These are phyloP conservation scores for Cordyceps fumosorosea DNA, from an alignment of 2,329 filamentous ascomycete species.

Conservation along the genomic window DNA sequence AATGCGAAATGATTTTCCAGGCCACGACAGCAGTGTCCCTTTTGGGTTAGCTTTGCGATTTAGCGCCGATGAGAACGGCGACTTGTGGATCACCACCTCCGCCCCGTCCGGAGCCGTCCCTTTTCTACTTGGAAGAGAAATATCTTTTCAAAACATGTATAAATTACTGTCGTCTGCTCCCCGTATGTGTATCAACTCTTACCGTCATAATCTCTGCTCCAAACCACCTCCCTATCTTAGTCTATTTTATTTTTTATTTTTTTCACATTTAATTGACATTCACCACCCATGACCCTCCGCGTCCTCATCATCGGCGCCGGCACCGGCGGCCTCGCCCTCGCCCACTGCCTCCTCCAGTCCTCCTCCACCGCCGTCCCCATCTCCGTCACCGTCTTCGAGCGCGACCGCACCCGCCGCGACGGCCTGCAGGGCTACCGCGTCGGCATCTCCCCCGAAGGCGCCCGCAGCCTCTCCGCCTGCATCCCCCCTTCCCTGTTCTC, in stretches of 20 bases:
- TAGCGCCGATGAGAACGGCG: slow-evolving; percentile 7
- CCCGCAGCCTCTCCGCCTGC: slow-evolving; percentile 14
- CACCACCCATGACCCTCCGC: slow-evolving; percentile 3
- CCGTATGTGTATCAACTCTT: neutral
- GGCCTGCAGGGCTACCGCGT: slow-evolving; percentile 19
- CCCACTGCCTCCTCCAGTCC: slow-evolving; percentile 15
- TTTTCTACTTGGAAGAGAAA: neutral
- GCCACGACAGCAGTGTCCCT: neutral
- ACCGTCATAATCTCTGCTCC: neutral
- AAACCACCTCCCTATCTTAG: too few relatives aligned
- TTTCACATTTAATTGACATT: neutral
- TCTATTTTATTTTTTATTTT: neutral
- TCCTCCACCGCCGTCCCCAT: slow-evolving; percentile 4
- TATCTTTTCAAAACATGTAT: neutral
- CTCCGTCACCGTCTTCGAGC: slow-evolving; percentile 16
- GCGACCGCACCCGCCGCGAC: slow-evolving; percentile 15
- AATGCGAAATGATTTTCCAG: neutral
- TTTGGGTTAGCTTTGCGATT: slow-evolving; percentile 12
- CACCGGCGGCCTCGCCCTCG: slow-evolving; percentile 16
- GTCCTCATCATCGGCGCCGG: slow-evolving; percentile 18
- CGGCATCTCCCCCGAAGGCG: slow-evolving; percentile 18
- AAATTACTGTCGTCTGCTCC: neutral
- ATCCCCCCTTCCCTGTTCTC: slow-evolving; percentile 14
- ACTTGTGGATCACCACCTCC: neutral
- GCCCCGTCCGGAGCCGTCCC: neutral